Base-by-base conservation (phyloP, 495 filamentous ascomycete species). In the Xanthoparmelia taractica region DNA sequence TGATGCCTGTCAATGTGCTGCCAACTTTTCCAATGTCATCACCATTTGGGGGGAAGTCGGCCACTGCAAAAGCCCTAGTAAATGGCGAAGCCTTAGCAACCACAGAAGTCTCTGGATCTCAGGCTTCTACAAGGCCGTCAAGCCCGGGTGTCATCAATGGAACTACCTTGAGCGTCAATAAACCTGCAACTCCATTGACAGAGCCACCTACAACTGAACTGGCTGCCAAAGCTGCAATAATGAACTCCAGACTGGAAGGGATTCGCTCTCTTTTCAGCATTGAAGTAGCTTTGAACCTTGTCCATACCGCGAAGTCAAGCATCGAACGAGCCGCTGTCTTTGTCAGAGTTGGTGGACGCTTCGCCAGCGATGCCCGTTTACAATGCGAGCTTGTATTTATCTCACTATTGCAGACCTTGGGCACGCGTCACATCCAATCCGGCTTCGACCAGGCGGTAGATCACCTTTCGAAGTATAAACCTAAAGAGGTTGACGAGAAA, bases 261-360 rank as follows among this genome's bases (percentile, higher is more conserved):
- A 97, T 99, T 73, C 85, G 86, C 59, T 90, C 90, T 27, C 79
- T 99, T 18, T 97, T 99, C 77, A 96, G 91, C 73, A 92, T 99
- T 67, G 95, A 99, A 70, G 85, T 99, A 25, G 94, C 95, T 2
- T 77, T 99, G 34, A 87, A 86, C 59, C 78, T 99, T 18, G 91
- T 96, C 15, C 93, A 96, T 75, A 77, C 81, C 2, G 95, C 94
- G n/a, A 97, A 97, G 75, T 80, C 89, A 33, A 90, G 87, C 66
- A 78, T 99, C 41, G 94, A 96, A 64, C 84, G 95, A 63, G 87
- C 89, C 4, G 87, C 90, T 8, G 80, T 88, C 59, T 95, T 97
- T 74, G 85, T 92, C 40, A 79, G 79, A 54, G 79, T 96, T 23
- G 90, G 87, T 25, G 89, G 88, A 0, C 86, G 90, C 63, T 87